A percentile compares a stretch with the other conserved stretches of the same genome.
Evolutionary conservation across 2,329 filamentous ascomycete species (phyloP).

Genomic region (Plectosphaerella cucumerina): DNA sequence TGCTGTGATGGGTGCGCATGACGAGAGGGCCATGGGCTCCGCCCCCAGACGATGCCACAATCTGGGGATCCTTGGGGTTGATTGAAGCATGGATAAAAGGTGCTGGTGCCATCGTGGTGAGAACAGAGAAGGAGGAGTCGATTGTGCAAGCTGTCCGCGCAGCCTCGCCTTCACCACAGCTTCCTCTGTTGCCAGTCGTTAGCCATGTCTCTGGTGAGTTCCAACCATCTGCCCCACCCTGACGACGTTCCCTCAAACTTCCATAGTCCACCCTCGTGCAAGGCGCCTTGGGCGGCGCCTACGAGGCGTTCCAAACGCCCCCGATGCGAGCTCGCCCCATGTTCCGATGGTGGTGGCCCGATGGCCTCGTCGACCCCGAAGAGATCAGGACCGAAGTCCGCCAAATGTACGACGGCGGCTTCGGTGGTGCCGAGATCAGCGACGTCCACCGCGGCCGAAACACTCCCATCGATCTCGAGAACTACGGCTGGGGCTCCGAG

Average conservation of each 20-base stretch:
- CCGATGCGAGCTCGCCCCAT: slow-evolving; percentile 6
- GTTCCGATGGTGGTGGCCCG: slow-evolving; percentile 10
- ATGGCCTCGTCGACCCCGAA: slow-evolving; percentile 7
- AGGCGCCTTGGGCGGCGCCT: not conserved
- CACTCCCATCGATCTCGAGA: slow-evolving; percentile 3
- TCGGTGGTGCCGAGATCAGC: slow-evolving; percentile 9
- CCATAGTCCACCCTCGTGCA: not conserved
- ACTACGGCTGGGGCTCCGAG: slow-evolving; percentile 5
- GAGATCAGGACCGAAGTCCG: slow-evolving; percentile 8
- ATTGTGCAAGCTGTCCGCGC: not conserved
- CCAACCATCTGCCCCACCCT: not conserved
- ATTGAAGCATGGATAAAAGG: too few species aligned
- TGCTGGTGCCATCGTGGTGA: too few species aligned
- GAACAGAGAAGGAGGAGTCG: not conserved
- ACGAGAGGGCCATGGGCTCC: too few species aligned
- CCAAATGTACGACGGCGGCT: slow-evolving; percentile 7
- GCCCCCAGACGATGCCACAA: too few species aligned
- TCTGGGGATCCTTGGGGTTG: too few species aligned
- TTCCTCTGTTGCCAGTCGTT: not conserved
- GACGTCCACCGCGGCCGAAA: slow-evolving; percentile 7
- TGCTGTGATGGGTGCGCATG: not conserved
- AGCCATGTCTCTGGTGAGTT: not conserved
- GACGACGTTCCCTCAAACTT: not conserved
- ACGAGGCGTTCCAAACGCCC: slow-evolving; percentile 4
- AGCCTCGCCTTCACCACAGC: not conserved